Evolutionary conservation across 2,329 filamentous ascomycete genomes (phyloP).

Genomic region (Pseudocercospora pini-densiflorae): DNA sequence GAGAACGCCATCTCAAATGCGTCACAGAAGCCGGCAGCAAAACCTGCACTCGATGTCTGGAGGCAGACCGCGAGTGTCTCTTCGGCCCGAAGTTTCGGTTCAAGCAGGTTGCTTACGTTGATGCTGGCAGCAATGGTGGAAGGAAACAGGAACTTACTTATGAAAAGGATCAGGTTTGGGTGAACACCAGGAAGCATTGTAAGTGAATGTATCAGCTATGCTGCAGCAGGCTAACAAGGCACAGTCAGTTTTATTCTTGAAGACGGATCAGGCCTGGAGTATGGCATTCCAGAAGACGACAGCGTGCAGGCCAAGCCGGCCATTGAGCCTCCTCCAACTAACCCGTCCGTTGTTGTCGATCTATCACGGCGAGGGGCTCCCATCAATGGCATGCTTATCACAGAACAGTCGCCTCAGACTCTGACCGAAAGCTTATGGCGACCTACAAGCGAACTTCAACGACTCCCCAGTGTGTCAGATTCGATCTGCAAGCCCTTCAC

Average conservation of each 20-base stretch:
- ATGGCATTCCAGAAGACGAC: conserved; percentile 26
- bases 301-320: background rate
- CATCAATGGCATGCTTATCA: conserved; percentile 12
- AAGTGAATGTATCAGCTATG: background rate
- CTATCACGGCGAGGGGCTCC: conserved; percentile 13
- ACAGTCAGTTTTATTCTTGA: conserved; percentile 28
- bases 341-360: background rate
- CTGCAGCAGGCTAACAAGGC: background rate
- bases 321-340: conserved; percentile 3
- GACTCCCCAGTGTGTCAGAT: background rate
- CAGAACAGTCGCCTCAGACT: background rate
- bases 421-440: conserved; percentile 2
- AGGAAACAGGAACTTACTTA: conserved; percentile 23
- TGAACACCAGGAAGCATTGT: conserved; percentile 26
- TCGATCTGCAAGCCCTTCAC: background rate
- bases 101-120: conserved; percentile 28
- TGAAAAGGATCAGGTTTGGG: conserved; percentile 28
- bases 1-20: conserved; percentile 33
- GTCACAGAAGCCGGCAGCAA: conserved; percentile 23
- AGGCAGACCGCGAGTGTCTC: conserved; percentile 25
- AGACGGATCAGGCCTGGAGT: conserved; percentile 28
- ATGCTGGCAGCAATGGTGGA: conserved; percentile 18
- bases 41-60: conserved; percentile 28
- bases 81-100: conserved; percentile 32
- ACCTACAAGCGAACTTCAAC: background rate